Percentiles rank a stretch among this genome's conserved stretches.
Conservation (phyloP, 768 basidiomycete genomes). For the Rubroboletus satanas region DNA sequence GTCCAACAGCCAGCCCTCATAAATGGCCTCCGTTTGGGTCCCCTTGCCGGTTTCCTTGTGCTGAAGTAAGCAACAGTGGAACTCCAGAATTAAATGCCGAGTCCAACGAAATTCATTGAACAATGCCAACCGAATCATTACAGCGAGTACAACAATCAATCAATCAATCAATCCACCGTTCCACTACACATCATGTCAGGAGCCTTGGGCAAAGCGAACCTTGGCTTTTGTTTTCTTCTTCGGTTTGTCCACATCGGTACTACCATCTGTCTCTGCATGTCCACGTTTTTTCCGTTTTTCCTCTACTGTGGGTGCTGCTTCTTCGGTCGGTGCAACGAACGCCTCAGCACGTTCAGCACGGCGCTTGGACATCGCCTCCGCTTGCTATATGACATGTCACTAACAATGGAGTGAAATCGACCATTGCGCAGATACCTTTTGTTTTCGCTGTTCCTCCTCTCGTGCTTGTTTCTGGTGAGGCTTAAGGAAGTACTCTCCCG, state of each 20-base stretch:
- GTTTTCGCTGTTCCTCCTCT: conserved; percentile 65
- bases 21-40: conserved; percentile 13
- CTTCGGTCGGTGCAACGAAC: conserved; percentile 85
- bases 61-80: conserved; percentile 27
- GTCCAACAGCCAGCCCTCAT: conserved; percentile 7
- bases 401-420: not conserved
- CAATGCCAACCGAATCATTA: not conserved
- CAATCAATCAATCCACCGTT: not conserved
- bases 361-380: conserved; percentile 63
- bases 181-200: conserved; percentile 4
- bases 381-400: conserved; percentile 55
- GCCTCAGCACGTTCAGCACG: conserved; percentile 81
- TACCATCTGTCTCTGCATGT: conserved; percentile 41
- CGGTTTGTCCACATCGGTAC: conserved; percentile 35
- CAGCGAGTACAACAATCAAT: conserved; percentile 7
- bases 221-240: conserved; percentile 35
- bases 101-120: not conserved
- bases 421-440: conserved; percentile 46
- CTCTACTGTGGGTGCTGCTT: conserved; percentile 65
- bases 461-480: conserved; percentile 77
- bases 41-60: conserved; percentile 9
- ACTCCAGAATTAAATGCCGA: not conserved
- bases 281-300: conserved; percentile 64
- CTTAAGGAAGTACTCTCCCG: conserved; percentile 98
- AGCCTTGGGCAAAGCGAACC: conserved; percentile 18